These are phyloP conservation scores for Hypoxylon sp. DNA, from an alignment of 2,329 filamentous ascomycete species.

Conservation along the genomic window DNA sequence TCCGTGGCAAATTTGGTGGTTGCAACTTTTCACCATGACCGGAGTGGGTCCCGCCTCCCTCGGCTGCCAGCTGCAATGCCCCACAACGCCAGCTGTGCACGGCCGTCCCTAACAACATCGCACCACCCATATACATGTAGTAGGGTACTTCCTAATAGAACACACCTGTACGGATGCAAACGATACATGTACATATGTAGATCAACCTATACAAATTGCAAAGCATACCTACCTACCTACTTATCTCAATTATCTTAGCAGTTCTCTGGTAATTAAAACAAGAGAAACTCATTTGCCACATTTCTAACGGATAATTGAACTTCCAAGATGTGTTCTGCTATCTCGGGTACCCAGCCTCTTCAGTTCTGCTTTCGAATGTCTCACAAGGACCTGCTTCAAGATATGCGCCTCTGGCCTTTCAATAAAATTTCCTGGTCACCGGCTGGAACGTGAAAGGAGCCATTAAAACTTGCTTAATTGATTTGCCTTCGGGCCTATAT, in stretches of 20 bases:
- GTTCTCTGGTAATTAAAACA: not conserved
- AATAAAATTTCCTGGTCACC: constrained; percentile 24
- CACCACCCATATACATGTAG: too few species aligned
- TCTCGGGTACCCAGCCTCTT: not conserved
- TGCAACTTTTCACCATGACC: constrained; percentile 28
- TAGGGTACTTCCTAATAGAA: not conserved
- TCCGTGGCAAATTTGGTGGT: constrained; percentile 38
- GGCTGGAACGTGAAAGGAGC: constrained; percentile 38
- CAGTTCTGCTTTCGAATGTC: constrained; percentile 39
- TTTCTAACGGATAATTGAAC: not conserved
- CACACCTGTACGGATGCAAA: not conserved
- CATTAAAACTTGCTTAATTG: constrained; percentile 5
- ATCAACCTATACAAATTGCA: too few species aligned
- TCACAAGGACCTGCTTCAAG: constrained; percentile 31
- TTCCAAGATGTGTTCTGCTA: constrained; percentile 9
- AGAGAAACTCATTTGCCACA: not conserved
- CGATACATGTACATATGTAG: too few species aligned
- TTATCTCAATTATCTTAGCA: not conserved
- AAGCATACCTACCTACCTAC: not conserved
- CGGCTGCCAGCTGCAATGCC: constrained; percentile 5
- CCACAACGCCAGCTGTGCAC: constrained; percentile 3
- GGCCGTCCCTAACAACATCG: constrained; percentile 8
- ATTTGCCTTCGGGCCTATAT: constrained; percentile 15
- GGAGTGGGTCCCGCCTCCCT: constrained; percentile 18
- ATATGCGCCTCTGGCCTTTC: constrained; percentile 44